Conservation (phyloP, 768 basidiomycete genomes). For the Gyrodon lividus region DNA sequence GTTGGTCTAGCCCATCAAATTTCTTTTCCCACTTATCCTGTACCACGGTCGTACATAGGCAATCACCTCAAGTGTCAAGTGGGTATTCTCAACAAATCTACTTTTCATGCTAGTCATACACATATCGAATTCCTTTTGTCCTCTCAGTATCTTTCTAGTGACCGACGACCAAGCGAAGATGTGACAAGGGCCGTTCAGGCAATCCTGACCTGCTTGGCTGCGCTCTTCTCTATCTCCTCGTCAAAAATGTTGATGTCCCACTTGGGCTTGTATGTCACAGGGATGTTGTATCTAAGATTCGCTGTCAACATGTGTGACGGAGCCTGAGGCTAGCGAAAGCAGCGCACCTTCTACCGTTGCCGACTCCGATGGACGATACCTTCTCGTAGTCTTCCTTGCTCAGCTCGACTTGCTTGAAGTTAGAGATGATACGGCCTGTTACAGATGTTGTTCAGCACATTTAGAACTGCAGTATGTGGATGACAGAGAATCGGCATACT, state of each 20-base stretch:
- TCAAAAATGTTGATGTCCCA: slow-evolving; percentile 78
- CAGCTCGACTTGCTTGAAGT: slow-evolving; percentile 75
- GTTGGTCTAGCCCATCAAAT: no score
- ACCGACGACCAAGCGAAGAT: background rate
- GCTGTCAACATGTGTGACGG: background rate
- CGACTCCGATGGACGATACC: slow-evolving; percentile 38
- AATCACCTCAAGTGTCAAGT: no score
- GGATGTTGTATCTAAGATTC: slow-evolving; percentile 51
- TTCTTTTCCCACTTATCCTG: no score
- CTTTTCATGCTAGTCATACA: no score
- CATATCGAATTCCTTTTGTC: no score
- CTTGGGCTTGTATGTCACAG: slow-evolving; percentile 51
- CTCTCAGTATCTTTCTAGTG: no score
- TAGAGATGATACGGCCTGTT: slow-evolving; percentile 63
- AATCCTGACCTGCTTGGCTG: slow-evolving; percentile 34
- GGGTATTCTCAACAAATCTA: no score
- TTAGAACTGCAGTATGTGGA: background rate
- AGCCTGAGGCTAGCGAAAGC: background rate
- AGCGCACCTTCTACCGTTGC: slow-evolving; percentile 36
- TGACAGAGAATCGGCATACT: slow-evolving; percentile 27
- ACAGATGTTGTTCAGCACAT: background rate
- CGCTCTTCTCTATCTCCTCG: slow-evolving; percentile 53
- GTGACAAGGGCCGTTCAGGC: slow-evolving; percentile 10
- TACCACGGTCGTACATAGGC: no score
- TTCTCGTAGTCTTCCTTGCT: slow-evolving; percentile 65